phyloP scores from a whole-genome alignment of 371 early-diverging fungal genomes.

The Lichtheimia corymbifera region DNA sequence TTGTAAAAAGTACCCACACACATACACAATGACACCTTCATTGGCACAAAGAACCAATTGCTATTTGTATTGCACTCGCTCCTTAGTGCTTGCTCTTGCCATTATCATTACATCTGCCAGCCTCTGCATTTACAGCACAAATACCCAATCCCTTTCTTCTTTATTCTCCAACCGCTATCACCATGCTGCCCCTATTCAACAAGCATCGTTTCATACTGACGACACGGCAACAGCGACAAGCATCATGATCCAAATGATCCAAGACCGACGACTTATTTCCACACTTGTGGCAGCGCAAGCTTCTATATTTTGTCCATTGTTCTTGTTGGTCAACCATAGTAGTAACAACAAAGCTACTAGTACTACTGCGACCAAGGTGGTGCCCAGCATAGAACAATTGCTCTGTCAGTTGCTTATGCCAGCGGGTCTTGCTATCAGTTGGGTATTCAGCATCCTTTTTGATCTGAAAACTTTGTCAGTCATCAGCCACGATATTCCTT shows the following conservation, averaged over 20 bases:
- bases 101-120: constrained; percentile 25
- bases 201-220: neutral
- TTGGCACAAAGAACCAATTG: no score
- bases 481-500: no score
- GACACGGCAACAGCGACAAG: neutral
- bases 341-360: neutral
- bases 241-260: constrained; percentile 28
- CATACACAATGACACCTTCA: no score
- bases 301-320: constrained; percentile 41
- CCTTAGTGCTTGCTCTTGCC: constrained; percentile 24
- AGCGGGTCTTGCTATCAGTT: constrained; percentile 37
- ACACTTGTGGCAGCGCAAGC: constrained; percentile 47
- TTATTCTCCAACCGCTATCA: constrained; percentile 5
- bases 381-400: constrained; percentile 15
- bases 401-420: constrained; percentile 42
- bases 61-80: constrained; percentile 18
- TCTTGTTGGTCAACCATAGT: constrained; percentile 18
- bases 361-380: neutral
- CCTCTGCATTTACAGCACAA: constrained; percentile 27
- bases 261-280: constrained; percentile 42
- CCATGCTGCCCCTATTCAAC: neutral
- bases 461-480: constrained; percentile 30
- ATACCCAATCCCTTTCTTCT: constrained; percentile 18
- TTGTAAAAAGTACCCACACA: no score
- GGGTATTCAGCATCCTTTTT: constrained; percentile 43